Conservation (phyloP, 2,329 filamentous ascomycete genomes). For the Colletotrichum tamarilloi region DNA sequence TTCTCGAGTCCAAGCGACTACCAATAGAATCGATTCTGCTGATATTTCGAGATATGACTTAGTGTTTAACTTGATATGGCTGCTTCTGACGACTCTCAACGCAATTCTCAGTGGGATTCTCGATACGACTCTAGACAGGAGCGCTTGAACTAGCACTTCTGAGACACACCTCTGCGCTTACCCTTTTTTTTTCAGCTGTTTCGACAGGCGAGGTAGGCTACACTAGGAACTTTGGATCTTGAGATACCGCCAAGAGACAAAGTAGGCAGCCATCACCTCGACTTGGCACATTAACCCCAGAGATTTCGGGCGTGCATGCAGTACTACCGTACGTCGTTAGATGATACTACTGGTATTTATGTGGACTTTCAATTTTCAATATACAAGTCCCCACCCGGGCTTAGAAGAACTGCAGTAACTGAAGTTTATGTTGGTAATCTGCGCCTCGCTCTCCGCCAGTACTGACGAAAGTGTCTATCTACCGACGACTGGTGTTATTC, state of each 20-base stretch:
- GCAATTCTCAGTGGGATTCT: background rate
- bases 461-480: background rate
- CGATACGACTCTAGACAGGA: background rate
- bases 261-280: background rate
- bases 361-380: background rate
- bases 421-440: background rate
- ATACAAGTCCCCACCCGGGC: background rate
- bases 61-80: too few species aligned
- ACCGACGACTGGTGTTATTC: too few species aligned
- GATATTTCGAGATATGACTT: too few species aligned
- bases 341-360: background rate
- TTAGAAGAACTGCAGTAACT: background rate
- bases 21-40: too few species aligned
- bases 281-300: background rate
- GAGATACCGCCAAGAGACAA: background rate
- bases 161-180: background rate
- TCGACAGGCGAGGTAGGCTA: background rate
- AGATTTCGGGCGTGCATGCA: background rate
- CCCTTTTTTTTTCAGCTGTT: background rate
- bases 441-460: too few species aligned
- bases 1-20: too few species aligned
- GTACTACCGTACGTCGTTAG: background rate
- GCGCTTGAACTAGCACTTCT: background rate
- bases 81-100: too few species aligned
- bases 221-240: background rate